These are phyloP conservation scores for Aspergillus costaricaensis DNA, from an alignment of 2,329 filamentous ascomycete genomes.

Conservation along the genomic window DNA sequence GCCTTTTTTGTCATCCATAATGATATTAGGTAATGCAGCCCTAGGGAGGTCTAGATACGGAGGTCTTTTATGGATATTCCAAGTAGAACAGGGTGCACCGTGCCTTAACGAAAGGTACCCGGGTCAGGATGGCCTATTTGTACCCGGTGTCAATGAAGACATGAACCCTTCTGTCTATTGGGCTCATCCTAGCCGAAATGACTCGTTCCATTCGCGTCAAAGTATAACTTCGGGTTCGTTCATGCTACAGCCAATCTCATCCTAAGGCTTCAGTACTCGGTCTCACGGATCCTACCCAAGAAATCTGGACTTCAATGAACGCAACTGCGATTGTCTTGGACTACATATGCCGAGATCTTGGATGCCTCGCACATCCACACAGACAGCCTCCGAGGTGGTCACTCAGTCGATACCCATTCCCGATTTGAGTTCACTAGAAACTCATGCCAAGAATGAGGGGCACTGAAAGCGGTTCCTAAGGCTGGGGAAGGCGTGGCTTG, in stretches of 20 bases:
- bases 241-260: not conserved
- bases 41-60: too few species aligned
- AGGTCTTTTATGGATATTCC: too few species aligned
- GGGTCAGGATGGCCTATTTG: not conserved
- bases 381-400: not conserved
- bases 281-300: not conserved
- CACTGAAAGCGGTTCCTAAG: not conserved
- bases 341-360: not conserved
- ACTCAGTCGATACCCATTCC: not conserved
- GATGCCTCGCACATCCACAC: not conserved
- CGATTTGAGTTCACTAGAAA: not conserved
- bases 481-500: not conserved
- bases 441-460: not conserved
- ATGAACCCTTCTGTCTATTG: not conserved
- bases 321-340: not conserved
- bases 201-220: not conserved
- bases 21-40: not conserved
- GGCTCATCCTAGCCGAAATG: not conserved
- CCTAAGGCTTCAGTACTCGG: fast-evolving
- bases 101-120: not conserved
- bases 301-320: not conserved
- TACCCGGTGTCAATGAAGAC: not conserved
- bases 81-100: not conserved
- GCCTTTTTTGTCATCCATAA: not conserved
- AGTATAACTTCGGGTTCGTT: not conserved